Evolutionary conservation across 352 stramenopile genomes (phyloP).

Genomic region (Saprolegnia diclina): DNA sequence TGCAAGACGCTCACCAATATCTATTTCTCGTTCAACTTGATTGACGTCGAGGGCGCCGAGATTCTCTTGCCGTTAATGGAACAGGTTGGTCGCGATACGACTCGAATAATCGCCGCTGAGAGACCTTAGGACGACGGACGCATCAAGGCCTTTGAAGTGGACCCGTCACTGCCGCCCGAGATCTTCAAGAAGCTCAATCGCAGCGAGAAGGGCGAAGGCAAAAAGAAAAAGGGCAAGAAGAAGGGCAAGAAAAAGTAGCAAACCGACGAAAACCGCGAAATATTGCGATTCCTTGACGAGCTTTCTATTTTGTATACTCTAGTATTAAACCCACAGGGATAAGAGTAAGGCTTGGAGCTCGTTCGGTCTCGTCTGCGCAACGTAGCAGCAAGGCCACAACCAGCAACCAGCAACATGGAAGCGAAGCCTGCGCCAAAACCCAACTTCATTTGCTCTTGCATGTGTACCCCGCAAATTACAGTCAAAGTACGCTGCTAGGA

Average conservation of each 20-base stretch:
- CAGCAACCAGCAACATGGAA: too few relatives aligned
- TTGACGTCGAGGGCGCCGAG: slow-evolving; percentile 55
- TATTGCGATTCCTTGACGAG: too few relatives aligned
- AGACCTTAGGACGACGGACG: slow-evolving; percentile 28
- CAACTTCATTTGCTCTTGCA: too few relatives aligned
- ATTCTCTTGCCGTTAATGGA: slow-evolving; percentile 52
- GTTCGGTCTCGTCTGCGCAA: too few relatives aligned
- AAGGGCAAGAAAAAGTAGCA: slow-evolving; percentile 73
- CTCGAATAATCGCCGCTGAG: background rate
- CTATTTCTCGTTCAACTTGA: slow-evolving; percentile 74
- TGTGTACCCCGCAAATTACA: too few relatives aligned
- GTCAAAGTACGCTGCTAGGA: too few relatives aligned
- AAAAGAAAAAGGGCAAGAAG: slow-evolving; percentile 80
- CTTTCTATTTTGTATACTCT: too few relatives aligned
- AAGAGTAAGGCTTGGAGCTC: too few relatives aligned
- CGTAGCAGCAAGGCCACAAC: too few relatives aligned
- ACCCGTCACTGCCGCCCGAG: slow-evolving; percentile 59
- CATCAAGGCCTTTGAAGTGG: slow-evolving; percentile 65
- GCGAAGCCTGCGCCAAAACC: too few relatives aligned
- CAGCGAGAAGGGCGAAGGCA: slow-evolving; percentile 56
- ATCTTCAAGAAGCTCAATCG: slow-evolving; percentile 72
- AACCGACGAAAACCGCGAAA: background rate
- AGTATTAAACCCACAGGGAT: too few relatives aligned
- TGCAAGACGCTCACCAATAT: slow-evolving; percentile 65
- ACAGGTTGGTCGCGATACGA: slow-evolving; percentile 31